phyloP scores from a whole-genome alignment of 2,329 filamentous ascomycete species.

The Nemania diffusa region DNA sequence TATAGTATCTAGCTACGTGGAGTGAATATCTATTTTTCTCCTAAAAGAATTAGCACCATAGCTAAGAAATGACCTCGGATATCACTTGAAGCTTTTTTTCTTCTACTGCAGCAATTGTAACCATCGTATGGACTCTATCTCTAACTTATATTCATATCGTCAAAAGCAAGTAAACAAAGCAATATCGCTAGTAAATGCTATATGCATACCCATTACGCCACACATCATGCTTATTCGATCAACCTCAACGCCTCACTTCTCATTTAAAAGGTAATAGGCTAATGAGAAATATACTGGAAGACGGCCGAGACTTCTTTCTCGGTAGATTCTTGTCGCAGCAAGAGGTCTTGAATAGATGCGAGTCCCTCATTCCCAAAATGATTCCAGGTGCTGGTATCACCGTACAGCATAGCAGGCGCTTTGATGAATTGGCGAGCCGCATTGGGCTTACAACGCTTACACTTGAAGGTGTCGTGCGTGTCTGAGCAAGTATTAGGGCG shows the following conservation, averaged over 20 bases:
- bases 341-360: slow-evolving; percentile 85
- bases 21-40: too few relatives aligned
- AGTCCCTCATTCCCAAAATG: slow-evolving; percentile 89
- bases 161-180: slow-evolving; percentile 20
- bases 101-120: neutral
- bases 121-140: neutral
- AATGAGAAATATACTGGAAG: slow-evolving; percentile 98
- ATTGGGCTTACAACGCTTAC: slow-evolving; percentile 90
- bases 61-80: too few relatives aligned
- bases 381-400: slow-evolving; percentile 99
- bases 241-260: neutral
- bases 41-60: too few relatives aligned
- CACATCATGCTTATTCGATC: neutral
- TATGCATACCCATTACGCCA: neutral
- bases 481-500: slow-evolving; percentile 85
- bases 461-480: slow-evolving; percentile 99
- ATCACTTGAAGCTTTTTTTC: too few relatives aligned
- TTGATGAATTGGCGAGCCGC: slow-evolving; percentile 84
- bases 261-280: slow-evolving; percentile 16
- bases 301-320: slow-evolving; percentile 89
- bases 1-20: too few relatives aligned
- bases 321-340: slow-evolving; percentile 85
- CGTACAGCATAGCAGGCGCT: slow-evolving; percentile 93
- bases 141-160: slow-evolving; percentile 20
- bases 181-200: slow-evolving; percentile 6